phyloP scores from a whole-genome alignment of 177 flowering plant genomes.

The Vitis hybrid region DNA sequence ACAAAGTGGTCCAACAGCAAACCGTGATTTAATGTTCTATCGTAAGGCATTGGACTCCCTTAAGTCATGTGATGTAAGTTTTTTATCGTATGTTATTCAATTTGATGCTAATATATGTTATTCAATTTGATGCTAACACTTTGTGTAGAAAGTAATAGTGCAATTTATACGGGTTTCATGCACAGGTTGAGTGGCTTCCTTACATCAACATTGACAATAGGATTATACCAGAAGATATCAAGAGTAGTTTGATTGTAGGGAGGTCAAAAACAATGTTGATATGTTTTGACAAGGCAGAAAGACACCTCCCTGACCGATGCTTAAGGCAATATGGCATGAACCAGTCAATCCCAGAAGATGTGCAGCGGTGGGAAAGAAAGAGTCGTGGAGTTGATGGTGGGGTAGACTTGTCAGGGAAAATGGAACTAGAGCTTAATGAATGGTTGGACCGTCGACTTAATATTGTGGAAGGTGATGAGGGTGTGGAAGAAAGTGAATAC shows the following conservation, averaged over 20 bases:
- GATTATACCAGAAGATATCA: conserved; percentile 49
- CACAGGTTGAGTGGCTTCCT: conserved; percentile 67
- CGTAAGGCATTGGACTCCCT: conserved; percentile 68
- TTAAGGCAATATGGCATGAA: conserved; percentile 60
- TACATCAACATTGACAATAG: conserved; percentile 40
- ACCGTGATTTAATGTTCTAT: conserved; percentile 68
- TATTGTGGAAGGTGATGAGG: conserved; percentile 50
- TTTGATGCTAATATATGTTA: neutral
- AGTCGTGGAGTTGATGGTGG: conserved; percentile 84
- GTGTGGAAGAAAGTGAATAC: conserved; percentile 56
- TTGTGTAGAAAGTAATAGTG: neutral
- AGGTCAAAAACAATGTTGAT: conserved; percentile 73
- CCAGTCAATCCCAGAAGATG: conserved; percentile 62
- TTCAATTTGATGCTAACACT: neutral
- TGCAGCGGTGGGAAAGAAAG: conserved; percentile 65
- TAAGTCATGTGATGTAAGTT: conserved; percentile 57
- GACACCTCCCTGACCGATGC: conserved; percentile 74
- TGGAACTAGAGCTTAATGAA: conserved; percentile 66
- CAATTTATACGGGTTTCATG: neutral
- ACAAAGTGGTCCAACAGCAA: conserved; percentile 68
- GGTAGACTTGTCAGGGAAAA: conserved; percentile 64
- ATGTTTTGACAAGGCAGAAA: conserved; percentile 78
- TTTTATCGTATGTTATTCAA: neutral
- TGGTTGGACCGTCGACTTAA: conserved; percentile 53
- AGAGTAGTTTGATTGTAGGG: conserved; percentile 40